These are phyloP conservation scores for Xylariomycetidae sp. DNA, from an alignment of 2,329 filamentous ascomycete genomes.

Conservation along the genomic window DNA sequence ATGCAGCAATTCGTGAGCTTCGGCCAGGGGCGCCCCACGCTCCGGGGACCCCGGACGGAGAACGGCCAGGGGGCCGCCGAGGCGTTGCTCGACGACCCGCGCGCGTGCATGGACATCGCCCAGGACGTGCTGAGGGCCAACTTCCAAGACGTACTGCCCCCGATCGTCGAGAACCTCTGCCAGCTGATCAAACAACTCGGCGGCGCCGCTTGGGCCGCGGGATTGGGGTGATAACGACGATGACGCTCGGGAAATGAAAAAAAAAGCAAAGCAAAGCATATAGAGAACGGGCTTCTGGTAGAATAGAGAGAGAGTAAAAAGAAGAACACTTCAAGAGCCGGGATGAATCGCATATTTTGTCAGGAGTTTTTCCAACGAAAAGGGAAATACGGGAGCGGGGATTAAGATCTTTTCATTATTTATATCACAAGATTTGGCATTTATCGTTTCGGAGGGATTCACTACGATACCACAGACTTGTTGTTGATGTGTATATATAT, in stretches of 20 bases:
- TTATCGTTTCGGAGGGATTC: too few species aligned
- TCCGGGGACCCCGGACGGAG: constrained; percentile 32
- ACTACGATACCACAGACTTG: too few species aligned
- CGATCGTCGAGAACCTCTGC: constrained; percentile 64
- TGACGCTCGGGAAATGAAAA: background rate
- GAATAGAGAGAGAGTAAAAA: too few species aligned
- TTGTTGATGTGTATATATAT: too few species aligned
- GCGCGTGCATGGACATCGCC: constrained; percentile 53
- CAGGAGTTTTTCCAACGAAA: too few species aligned
- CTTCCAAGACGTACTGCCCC: constrained; percentile 46
- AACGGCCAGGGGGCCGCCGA: constrained; percentile 25
- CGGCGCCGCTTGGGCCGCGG: constrained; percentile 40
- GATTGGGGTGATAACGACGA: constrained; percentile 12
- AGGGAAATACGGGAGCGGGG: too few species aligned
- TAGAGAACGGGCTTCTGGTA: too few species aligned
- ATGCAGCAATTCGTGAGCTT: constrained; percentile 54
- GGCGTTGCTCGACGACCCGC: constrained; percentile 49
- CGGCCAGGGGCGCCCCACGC: constrained; percentile 49
- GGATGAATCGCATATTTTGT: too few species aligned
- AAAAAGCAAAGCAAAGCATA: too few species aligned
- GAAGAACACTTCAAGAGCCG: too few species aligned
- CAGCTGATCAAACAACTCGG: constrained; percentile 59
- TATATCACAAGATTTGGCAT: too few species aligned
- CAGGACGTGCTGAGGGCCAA: constrained; percentile 53
- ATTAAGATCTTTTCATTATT: too few species aligned